A percentile compares a stretch with the other conserved stretches of the same genome.
These are phyloP conservation scores for Bryoerythrophyllum caledonicum DNA, from an alignment of 225 moss, liverwort and hornwort genomes.

Conservation along the genomic window DNA sequence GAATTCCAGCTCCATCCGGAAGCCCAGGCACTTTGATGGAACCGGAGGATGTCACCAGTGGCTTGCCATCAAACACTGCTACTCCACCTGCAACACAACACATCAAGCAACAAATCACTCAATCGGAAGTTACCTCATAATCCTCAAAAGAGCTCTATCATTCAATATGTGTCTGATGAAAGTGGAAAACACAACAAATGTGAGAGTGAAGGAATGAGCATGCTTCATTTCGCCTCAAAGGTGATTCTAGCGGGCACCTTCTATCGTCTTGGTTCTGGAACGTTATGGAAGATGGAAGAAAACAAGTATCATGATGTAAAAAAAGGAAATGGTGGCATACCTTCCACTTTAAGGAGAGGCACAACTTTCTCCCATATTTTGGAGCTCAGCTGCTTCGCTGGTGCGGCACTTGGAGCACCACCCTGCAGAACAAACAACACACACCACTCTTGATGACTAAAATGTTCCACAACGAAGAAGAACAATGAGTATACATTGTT, in stretches of 20 bases:
- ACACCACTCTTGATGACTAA: neutral
- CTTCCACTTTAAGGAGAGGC: conserved; percentile 79
- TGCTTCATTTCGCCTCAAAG: too few relatives aligned
- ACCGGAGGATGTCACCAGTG: conserved; percentile 65
- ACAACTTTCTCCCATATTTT: conserved; percentile 94
- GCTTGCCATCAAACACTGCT: conserved; percentile 60
- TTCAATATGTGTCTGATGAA: neutral
- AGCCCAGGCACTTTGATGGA: conserved; percentile 57
- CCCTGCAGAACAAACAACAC: conserved; percentile 47
- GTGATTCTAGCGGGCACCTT: too few relatives aligned
- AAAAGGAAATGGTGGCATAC: conserved; percentile 32
- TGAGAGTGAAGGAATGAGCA: too few relatives aligned
- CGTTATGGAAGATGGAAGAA: too few relatives aligned
- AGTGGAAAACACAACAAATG: too few relatives aligned
- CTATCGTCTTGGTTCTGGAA: too few relatives aligned
- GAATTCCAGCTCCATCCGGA: conserved; percentile 85
- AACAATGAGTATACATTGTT: neutral
- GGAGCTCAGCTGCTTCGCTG: conserved; percentile 88
- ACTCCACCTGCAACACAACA: conserved; percentile 56
- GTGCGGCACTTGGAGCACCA: conserved; percentile 51
- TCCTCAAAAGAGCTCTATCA: neutral
- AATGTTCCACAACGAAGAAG: neutral
- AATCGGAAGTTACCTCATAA: neutral
- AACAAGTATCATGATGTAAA: neutral
- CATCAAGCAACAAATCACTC: neutral